phyloP scores from a whole-genome alignment of 116 monocot species.

The Iris pallida region DNA sequence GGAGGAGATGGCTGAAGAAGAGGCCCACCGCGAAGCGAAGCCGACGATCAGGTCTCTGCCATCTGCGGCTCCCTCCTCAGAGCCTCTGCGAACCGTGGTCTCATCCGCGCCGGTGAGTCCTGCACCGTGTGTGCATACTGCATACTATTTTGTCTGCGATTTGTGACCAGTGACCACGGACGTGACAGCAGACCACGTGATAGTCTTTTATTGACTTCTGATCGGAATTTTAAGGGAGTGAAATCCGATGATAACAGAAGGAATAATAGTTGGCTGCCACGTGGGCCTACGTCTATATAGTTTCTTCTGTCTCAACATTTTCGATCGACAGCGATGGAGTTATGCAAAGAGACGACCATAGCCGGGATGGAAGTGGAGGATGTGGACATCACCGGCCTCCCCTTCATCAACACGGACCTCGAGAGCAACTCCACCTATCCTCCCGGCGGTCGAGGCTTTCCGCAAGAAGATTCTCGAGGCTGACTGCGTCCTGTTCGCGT shows the following conservation, averaged over 20 bases:
- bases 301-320: too few relatives aligned
- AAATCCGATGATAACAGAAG: too few relatives aligned
- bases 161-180: too few relatives aligned
- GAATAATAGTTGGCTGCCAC: too few relatives aligned
- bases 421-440: constrained; percentile 8
- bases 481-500: constrained; percentile 15
- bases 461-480: constrained; percentile 11
- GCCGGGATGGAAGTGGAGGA: constrained; percentile 11
- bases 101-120: constrained; percentile 59
- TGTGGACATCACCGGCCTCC: constrained; percentile 9
- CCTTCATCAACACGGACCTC: constrained; percentile 13
- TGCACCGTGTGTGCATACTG: too few relatives aligned
- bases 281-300: too few relatives aligned
- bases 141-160: too few relatives aligned
- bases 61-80: constrained; percentile 80
- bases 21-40: background rate
- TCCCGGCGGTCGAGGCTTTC: constrained; percentile 9
- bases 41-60: constrained; percentile 44
- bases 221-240: too few relatives aligned
- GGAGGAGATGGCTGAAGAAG: background rate
- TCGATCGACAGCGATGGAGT: constrained; percentile 2
- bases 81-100: constrained; percentile 55
- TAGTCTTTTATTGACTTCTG: too few relatives aligned
- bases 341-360: background rate
- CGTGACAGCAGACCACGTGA: too few relatives aligned